Evolutionary conservation across 192 early-diverging fungal genomes (phyloP).

Genomic region (Coemansia sp.): DNA sequence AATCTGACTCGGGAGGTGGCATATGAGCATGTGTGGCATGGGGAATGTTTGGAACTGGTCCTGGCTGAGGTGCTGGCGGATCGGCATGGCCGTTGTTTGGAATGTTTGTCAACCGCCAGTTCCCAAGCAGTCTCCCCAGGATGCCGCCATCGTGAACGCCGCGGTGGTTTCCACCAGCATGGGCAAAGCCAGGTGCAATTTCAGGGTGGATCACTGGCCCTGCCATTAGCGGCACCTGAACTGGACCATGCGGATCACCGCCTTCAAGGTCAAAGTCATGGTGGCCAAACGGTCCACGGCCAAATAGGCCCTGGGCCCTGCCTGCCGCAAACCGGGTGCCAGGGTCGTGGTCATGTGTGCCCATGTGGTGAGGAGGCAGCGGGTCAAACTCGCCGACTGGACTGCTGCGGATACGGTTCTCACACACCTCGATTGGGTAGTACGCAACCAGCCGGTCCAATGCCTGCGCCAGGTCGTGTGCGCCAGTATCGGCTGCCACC

Average conservation of each 20-base stretch:
- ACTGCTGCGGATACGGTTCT: slow-evolving; percentile 31
- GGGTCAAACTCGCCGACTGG: slow-evolving; percentile 10
- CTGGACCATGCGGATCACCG: background rate
- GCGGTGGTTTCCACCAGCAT: background rate
- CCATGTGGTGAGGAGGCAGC: background rate
- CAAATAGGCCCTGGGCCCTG: background rate
- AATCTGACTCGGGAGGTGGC: background rate
- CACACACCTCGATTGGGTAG: slow-evolving; percentile 34
- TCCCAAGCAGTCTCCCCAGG: slow-evolving; percentile 24
- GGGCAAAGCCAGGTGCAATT: background rate
- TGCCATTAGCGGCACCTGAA: slow-evolving; percentile 7
- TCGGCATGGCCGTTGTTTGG: slow-evolving; percentile 11
- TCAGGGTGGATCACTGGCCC: slow-evolving; percentile 22
- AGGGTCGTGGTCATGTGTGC: background rate
- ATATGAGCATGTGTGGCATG: background rate
- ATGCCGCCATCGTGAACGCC: background rate
- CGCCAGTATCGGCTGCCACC: slow-evolving; percentile 35
- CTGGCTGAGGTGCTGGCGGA: slow-evolving; percentile 44
- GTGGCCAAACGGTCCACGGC: background rate
- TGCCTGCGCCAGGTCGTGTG: slow-evolving; percentile 25
- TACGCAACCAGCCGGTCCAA: slow-evolving; percentile 30
- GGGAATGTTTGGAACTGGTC: slow-evolving; percentile 19
- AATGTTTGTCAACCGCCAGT: slow-evolving; percentile 24
- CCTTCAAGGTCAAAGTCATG: background rate
- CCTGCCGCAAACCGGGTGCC: background rate